Conservation (phyloP, 176 grass and related monocot species). For the Musa itinerans region DNA sequence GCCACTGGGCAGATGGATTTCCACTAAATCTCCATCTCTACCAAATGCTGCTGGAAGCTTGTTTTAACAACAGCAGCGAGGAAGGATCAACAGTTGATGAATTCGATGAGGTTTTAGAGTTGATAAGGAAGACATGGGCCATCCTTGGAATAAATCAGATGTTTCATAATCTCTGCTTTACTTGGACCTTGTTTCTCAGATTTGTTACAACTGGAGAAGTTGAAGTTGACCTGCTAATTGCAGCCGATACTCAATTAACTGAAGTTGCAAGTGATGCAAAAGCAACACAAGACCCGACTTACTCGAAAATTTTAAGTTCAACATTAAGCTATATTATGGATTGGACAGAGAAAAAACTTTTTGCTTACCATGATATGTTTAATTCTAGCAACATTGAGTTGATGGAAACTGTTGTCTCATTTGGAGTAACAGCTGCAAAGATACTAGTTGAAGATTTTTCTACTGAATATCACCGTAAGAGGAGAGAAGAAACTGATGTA, state of each 20-base stretch:
- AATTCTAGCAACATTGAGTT: conserved; percentile 73
- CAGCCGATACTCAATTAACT: conserved; percentile 62
- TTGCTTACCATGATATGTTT: conserved; percentile 93
- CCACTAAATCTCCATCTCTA: conserved; percentile 91
- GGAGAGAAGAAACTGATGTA: conserved; percentile 75
- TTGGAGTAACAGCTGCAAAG: conserved; percentile 75
- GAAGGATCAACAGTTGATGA: conserved; percentile 83
- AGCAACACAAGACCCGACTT: conserved; percentile 74
- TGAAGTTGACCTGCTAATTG: conserved; percentile 77
- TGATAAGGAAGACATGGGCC: conserved; percentile 90
- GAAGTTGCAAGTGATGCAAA: conserved; percentile 95
- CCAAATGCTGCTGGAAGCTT: conserved; percentile 80
- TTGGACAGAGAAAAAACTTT: conserved; percentile 90
- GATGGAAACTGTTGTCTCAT: conserved; percentile 83
- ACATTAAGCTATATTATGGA: conserved; percentile 83
- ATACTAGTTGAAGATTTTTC: conserved; percentile 93
- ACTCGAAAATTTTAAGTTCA: conserved; percentile 86
- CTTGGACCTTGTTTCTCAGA: conserved; percentile 80
- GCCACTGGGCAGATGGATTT: conserved; percentile 96
- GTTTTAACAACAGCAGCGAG: conserved; percentile 58
- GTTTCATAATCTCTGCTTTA: conserved; percentile 96
- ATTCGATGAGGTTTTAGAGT: conserved; percentile 85
- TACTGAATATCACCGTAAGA: conserved; percentile 66
- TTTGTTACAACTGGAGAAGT: conserved; percentile 63
- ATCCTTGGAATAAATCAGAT: conserved; percentile 79